A percentile compares a stretch with the other conserved stretches of the same genome.
Conservation (phyloP, 73 alveolate species). For the Paramecium primaurelia region DNA sequence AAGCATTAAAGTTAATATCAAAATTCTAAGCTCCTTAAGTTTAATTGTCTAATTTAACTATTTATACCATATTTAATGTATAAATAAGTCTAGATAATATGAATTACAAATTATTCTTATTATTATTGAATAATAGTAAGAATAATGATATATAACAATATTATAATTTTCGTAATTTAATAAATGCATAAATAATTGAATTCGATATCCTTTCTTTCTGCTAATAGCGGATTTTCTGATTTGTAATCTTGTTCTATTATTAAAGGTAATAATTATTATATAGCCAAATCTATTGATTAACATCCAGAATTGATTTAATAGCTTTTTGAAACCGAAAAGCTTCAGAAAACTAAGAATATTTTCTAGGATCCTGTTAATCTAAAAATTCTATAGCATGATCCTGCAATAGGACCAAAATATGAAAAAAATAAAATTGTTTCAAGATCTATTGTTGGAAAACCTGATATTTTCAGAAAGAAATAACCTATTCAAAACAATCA, state of each 20-base stretch:
- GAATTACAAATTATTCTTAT: too few relatives aligned
- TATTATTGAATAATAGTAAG: constrained; percentile 9
- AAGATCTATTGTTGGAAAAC: constrained; percentile 41
- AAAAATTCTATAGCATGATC: not conserved
- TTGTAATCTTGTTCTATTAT: not conserved
- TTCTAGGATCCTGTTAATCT: constrained; percentile 8
- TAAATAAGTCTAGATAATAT: too few relatives aligned
- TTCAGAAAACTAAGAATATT: not conserved
- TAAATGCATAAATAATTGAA: not conserved
- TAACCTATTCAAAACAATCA: not conserved
- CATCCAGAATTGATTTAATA: not conserved
- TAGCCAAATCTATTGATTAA: not conserved
- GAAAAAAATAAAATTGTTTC: not conserved
- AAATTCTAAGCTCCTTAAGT: too few relatives aligned
- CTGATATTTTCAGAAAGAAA: not conserved
- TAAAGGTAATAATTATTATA: not conserved
- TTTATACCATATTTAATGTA: too few relatives aligned
- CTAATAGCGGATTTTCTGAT: not conserved
- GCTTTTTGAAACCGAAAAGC: not conserved
- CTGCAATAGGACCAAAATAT: not conserved
- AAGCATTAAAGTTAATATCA: too few relatives aligned
- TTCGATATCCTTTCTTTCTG: not conserved
- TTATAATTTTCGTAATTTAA: not conserved
- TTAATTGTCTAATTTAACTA: too few relatives aligned
- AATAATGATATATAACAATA: not conserved